These are phyloP conservation scores for Zygosaccharomyces lentus DNA, from an alignment of 805 yeast genomes.

Conservation along the genomic window DNA sequence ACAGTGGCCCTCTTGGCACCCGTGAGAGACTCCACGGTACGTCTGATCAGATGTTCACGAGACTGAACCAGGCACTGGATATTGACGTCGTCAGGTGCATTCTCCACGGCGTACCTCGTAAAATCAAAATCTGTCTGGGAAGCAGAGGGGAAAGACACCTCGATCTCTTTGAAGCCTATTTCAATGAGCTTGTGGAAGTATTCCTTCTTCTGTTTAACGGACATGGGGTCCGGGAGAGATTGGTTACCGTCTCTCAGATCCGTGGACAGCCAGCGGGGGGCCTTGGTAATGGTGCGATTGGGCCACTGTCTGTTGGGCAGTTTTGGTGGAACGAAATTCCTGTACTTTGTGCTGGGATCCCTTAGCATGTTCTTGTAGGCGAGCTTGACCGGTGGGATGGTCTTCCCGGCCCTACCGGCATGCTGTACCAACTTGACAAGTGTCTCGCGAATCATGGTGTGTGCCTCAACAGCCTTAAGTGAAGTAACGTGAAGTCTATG, in stretches of 20 bases:
- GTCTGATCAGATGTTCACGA: slow-evolving; percentile 66
- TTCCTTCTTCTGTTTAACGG: slow-evolving; percentile 66
- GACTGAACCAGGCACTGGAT: slow-evolving; percentile 74
- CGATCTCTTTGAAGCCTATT: slow-evolving; percentile 76
- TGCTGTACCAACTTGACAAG: slow-evolving; percentile 20
- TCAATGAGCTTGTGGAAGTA: slow-evolving; percentile 69
- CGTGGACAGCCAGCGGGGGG: slow-evolving; percentile 78
- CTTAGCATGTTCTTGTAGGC: slow-evolving; percentile 53
- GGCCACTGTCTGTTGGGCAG: slow-evolving; percentile 73
- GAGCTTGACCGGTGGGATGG: slow-evolving; percentile 33
- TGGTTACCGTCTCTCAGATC: slow-evolving; percentile 81
- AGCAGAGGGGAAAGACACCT: slow-evolving; percentile 76
- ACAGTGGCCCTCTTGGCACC: slow-evolving; percentile 72
- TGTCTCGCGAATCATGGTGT: slow-evolving; percentile 14
- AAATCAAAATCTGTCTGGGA: slow-evolving; percentile 80
- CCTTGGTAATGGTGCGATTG: slow-evolving; percentile 54
- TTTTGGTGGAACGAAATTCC: slow-evolving; percentile 49
- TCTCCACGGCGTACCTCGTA: slow-evolving; percentile 73
- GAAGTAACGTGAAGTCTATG: neutral
- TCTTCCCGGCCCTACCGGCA: slow-evolving; percentile 18
- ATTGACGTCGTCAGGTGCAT: slow-evolving; percentile 69
- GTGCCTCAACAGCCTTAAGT: neutral
- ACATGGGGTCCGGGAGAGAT: slow-evolving; percentile 79
- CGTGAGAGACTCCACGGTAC: slow-evolving; percentile 67
- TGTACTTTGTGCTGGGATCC: slow-evolving; percentile 64